Evolutionary conservation across 441 rosid genomes (phyloP), one percentile per base, ranked within the genome.

Genomic region (Pelargonium citronellum): DNA sequence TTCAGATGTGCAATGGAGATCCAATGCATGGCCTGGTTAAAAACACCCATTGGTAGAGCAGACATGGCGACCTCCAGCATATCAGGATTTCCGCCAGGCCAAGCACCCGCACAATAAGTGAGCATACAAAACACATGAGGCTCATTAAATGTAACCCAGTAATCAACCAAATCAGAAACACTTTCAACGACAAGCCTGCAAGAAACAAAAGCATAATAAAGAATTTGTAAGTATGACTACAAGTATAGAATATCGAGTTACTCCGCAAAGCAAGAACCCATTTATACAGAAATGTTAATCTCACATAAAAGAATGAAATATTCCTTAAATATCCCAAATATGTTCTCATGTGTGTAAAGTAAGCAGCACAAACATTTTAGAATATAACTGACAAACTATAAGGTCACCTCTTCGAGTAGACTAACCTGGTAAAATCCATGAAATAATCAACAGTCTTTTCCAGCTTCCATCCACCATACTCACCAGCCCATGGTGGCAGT

Each of bases 11-110:
- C 95, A 81, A 88, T 73, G 73, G 96, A 87, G 75, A 94, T 90
- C 97, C 90, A 89, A 74, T 90, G 90, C 90, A 94, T 79, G 68
- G 81, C 86, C 84, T 89, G 90, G 61, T 82, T 87, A 74, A 90
- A 91, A 74, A 87, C 99, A 74, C 99, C 97, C 72, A 85, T 85
- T 69, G 97, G 99, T 61, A 94, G 77, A 77, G 99, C 86, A 75
- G 97, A 82, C 70, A 92, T 94, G 64, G 95, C 96, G 65, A 61
- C 87, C 83, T 94, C 99, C 79, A 94, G 77, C 91, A 91, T 83
- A 75, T 87, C 92, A 74, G 99, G 99, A 82, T 86, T 80, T 73
- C 92, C 95, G 27, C 99, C 99, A 55, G 99, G 97, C 99, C 99
- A 94, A 81, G 97, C 83, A 79, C 99, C 99, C 41, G 89, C 88